Evolutionary conservation across 1,284 basidiomycete species (phyloP), one percentile per base, ranked within the genome.

Genomic region (Kwoniella shivajii): DNA sequence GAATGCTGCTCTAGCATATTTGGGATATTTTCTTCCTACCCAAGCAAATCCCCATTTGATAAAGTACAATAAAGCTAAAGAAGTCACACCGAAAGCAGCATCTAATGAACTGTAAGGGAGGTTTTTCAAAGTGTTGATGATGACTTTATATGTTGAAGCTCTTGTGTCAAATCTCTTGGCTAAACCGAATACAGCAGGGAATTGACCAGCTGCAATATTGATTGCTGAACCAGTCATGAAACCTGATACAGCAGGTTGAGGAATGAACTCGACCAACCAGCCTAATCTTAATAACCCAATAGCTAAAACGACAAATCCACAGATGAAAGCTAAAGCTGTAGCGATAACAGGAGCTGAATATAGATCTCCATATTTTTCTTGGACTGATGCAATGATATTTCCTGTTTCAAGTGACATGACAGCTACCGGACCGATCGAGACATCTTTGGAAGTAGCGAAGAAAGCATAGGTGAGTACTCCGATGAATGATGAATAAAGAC

Each of bases 241-340:
- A 14, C 92, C 93, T 61, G 90, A 90, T 37, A 98, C 90, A 6
- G 93, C 93, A 0, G 92, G 77, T 58, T 77, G 75, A 48, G 77
- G 92, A 38, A 79, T 98, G 74, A 98, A 95, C 75, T 98, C 95
- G 59, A 98, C 88, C 44, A 99, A 80, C 90, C 94, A 96, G 0
- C 95, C 95, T 6, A 98, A 71, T 27, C 95, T 84, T 3, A 99
- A 80, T n/a, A 98, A 79, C 54, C 96, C 95, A 42, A 99, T 87
- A 36, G 84, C 90, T 37, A 98, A 84, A n/a, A 92, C 88, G 74
- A 96, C 91, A 75, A 93, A 90, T 37, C 95, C 95, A 74, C 86
- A 89, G 43, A 97, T 83, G 73, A 98, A 88, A 0, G 95, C 89
- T 20, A 98, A 77, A 0, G 86, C 86, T 5, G 87, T 90, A 2